Evolutionary conservation across 1,284 basidiomycete species (phyloP), one percentile per base, ranked within the genome.

Genomic region (Taiwanofungus camphoratus): DNA sequence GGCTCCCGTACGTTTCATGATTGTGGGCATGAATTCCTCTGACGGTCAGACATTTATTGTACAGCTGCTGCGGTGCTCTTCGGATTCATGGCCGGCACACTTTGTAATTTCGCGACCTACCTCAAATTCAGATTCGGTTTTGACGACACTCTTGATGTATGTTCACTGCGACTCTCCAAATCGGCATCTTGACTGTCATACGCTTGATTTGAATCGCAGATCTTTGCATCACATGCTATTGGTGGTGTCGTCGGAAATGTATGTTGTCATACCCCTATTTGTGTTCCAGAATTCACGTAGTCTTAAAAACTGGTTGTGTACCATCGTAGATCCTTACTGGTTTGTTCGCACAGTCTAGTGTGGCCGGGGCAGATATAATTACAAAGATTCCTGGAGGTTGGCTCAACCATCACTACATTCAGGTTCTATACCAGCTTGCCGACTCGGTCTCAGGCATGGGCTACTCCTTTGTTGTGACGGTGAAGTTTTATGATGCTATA

Each of bases 81-180:
- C 58, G 93, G 95, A 41, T 75, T 95, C 58, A 67, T 93, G 55
- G 87, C 84, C 3, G 93, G 87, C 21, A 82, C 87, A 0, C 65
- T 80, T 1, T 93, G 89, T 71, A 98, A 98, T 71, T 96, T 92
- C 59, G 91, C 88, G 13, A 98, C 94, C 16, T 88, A 93, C 62
- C 76, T 98, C 68, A 98, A 97, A 66, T 89, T 86, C 65, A 33
- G 84, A 36, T 70, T 82, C 48, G 69, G 71, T 26, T 87, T 82
- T 53, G 87, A 91, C 52, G 87, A 90, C 58, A 74, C 82, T 21
- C 79, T 93, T 33, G 92, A 94, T 71, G 84, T 87, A 41, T 44
- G 74, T 60, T 1, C 26, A 26, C 42, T 20, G 11, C n/a, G 12
- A n/a, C 36, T n/a, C 19, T 6, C 46, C 12, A 24, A 21, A 1